phyloP scores from a whole-genome alignment of 2,329 filamentous ascomycete genomes.

The Podosphaera xanthii region DNA sequence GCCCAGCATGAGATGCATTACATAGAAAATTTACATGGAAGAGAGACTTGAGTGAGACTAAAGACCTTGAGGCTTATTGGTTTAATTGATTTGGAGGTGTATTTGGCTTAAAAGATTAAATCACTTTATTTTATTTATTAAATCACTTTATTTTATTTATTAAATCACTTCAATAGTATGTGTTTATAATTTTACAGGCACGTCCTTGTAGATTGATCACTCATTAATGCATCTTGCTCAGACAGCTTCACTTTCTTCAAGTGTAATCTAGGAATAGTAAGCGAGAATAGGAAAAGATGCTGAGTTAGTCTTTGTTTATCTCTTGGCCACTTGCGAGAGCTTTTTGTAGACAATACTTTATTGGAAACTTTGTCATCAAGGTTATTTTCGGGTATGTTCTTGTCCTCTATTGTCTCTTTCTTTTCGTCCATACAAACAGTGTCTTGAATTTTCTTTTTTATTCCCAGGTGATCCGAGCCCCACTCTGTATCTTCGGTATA shows the following conservation, averaged over 20 bases:
- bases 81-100: too few relatives aligned
- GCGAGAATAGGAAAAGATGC: slow-evolving; percentile 13
- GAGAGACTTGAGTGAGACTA: too few relatives aligned
- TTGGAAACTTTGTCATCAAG: slow-evolving; percentile 2
- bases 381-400: neutral
- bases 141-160: too few relatives aligned
- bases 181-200: neutral
- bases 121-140: too few relatives aligned
- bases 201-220: neutral
- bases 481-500: slow-evolving; percentile 51
- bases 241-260: neutral
- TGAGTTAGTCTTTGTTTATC: slow-evolving; percentile 7
- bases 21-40: too few relatives aligned
- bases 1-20: too few relatives aligned
- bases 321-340: slow-evolving; percentile 2
- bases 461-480: slow-evolving; percentile 19
- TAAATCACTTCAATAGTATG: too few relatives aligned
- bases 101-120: too few relatives aligned
- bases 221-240: neutral
- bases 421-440: slow-evolving; percentile 1
- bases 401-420: neutral
- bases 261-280: slow-evolving; percentile 8
- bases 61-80: too few relatives aligned
- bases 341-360: neutral
- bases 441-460: slow-evolving; percentile 2